phyloP scores from a whole-genome alignment of 2,329 filamentous ascomycete genomes.

The Penicillium sclerotigenum region DNA sequence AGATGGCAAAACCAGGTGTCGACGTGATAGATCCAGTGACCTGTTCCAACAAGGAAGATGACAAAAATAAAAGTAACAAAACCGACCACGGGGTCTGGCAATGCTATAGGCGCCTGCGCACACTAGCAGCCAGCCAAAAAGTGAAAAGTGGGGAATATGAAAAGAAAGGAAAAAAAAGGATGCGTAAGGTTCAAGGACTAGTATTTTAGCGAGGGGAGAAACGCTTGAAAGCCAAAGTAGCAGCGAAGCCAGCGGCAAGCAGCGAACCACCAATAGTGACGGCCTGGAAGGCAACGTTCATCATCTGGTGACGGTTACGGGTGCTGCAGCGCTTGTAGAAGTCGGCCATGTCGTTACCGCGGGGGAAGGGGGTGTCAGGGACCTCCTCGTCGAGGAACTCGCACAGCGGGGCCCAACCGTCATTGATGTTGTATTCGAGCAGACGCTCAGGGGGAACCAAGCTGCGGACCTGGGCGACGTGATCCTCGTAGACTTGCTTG shows the following conservation, averaged over 20 bases:
- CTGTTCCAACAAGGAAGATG: background rate
- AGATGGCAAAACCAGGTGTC: background rate
- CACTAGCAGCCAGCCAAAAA: constrained; percentile 6
- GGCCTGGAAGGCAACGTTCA: constrained; percentile 53
- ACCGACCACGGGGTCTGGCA: background rate
- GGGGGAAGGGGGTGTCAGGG: constrained; percentile 51
- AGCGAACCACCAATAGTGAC: constrained; percentile 50
- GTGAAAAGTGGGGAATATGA: constrained; percentile 4
- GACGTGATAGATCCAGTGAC: constrained; percentile 10
- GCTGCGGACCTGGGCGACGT: constrained; percentile 53
- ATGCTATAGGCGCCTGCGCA: constrained; percentile 25
- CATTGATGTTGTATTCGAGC: constrained; percentile 53
- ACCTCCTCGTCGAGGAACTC: constrained; percentile 54
- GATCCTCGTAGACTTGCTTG: constrained; percentile 60
- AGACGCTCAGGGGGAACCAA: constrained; percentile 50
- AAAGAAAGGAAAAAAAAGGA: background rate
- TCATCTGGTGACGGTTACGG: constrained; percentile 55
- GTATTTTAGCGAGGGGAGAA: constrained; percentile 29
- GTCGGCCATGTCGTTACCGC: constrained; percentile 53
- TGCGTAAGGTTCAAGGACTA: background rate
- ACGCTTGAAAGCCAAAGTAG: constrained; percentile 41
- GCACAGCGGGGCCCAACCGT: constrained; percentile 55
- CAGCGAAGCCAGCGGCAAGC: constrained; percentile 45
- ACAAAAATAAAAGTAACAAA: background rate
- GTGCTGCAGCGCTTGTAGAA: constrained; percentile 55